Evolutionary conservation across 1,284 basidiomycete species (phyloP), one percentile per base, ranked within the genome.

Genomic region (Microstroma glucosiphilum): DNA sequence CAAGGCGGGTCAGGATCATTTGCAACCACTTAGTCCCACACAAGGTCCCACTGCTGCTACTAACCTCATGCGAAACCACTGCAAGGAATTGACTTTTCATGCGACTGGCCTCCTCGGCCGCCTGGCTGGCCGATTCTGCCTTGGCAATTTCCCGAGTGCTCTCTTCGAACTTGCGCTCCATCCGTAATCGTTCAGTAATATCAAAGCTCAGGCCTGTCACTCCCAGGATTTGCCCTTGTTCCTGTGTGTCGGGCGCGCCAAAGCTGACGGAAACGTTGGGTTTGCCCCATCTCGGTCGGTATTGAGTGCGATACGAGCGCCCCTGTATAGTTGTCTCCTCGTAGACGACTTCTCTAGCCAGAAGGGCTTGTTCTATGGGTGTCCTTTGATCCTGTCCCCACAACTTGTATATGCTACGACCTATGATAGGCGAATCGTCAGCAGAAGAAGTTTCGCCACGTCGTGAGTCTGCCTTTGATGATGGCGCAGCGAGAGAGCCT

Each of bases 91-190:
- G 43, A 48, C 43, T 48, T 77, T 80, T 77, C 80, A 82, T 70
- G 81, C 81, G 62, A 81, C 80, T 69, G 81, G 81, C 78, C 82
- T 81, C 81, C 82, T 81, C 53, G 77, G 75, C 75, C 0, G 72
- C 72, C 1, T 65, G 64, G 51, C 75, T 40, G 30, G 58, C 25
- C 15, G 58, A 48, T n/a, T 51, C 41, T 19, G 57, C 57, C 25
- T 46, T 19, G n/a, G 57, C 41, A 19, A 46, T 30, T 19, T 58
- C 57, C 23, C 57, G 26, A 12, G 40, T 41, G 26, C 26, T 19
- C 23, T 59, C 58, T 21, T 26, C 25, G 41, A 59, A 46, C 26
- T 59, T 54, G 19, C 25, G n/a, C 26, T 54, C 51, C 51, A 54
- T 21, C 7, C 23, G 19, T 6, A 54, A 19, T 2, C 51, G n/a